These are phyloP conservation scores for Entomortierella beljakovae DNA, from an alignment of 192 early-diverging fungal species.

Conservation along the genomic window DNA sequence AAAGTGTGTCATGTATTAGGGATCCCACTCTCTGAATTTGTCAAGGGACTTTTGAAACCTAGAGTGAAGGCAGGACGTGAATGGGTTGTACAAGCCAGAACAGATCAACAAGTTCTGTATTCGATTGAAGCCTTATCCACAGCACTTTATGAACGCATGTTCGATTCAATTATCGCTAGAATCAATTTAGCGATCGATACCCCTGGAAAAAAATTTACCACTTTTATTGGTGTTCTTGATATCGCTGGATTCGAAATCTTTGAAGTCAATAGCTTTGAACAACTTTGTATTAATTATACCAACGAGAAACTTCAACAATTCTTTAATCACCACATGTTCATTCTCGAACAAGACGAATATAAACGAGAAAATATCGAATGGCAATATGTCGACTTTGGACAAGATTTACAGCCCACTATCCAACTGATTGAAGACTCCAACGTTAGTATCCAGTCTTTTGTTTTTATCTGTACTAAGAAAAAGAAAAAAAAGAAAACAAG, in stretches of 20 bases:
- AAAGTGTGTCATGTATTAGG: conserved; percentile 96
- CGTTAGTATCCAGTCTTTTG: conserved; percentile 56
- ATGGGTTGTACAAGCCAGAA: conserved; percentile 94
- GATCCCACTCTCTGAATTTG: conserved; percentile 88
- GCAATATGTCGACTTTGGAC: conserved; percentile 98
- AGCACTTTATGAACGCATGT: conserved; percentile 95
- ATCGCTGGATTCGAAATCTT: conserved; percentile 99
- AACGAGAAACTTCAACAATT: conserved; percentile 99
- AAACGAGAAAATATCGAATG: conserved; percentile 96
- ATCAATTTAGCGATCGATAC: conserved; percentile 85
- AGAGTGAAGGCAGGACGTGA: conserved; percentile 95
- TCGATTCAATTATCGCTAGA: conserved; percentile 87
- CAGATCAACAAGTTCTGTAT: conserved; percentile 85
- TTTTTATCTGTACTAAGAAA: conserved; percentile 1
- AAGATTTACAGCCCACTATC: conserved; percentile 97
- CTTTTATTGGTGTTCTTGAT: conserved; percentile 97
- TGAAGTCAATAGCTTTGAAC: conserved; percentile 97
- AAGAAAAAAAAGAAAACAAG: background rate
- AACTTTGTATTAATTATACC: conserved; percentile 99
- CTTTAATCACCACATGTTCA: conserved; percentile 99
- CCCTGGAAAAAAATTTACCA: conserved; percentile 73
- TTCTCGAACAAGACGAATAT: conserved; percentile 99
- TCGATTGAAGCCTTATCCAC: conserved; percentile 93
- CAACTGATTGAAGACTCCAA: conserved; percentile 98
- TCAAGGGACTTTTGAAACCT: conserved; percentile 87